Evolutionary conservation across 2,329 filamentous ascomycete genomes (phyloP), one percentile per base, ranked within the genome.

Genomic region (Clarireedia paspali): DNA sequence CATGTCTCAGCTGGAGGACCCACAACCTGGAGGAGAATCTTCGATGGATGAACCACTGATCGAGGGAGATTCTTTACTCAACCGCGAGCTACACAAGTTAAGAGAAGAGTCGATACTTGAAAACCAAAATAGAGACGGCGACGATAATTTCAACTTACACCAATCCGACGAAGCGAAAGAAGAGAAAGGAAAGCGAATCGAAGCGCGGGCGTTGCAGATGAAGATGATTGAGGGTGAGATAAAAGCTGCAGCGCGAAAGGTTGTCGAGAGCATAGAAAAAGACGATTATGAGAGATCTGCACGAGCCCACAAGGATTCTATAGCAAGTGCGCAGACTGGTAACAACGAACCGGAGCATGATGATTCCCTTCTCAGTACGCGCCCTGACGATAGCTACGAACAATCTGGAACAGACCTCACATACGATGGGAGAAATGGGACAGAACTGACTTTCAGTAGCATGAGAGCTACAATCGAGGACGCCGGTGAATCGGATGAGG

Each of bases 201-300:
- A 55, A 45, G 64, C 57, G 9, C 60, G 63, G 55, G 59, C 63
- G 42, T 59, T 58, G 3, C 65, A 66, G 26, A 57, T 67, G 5
- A 60, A 65, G 17, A 56, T 62, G 5, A 78, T 79, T 2, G 76
- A 81, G 61, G 77, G 75, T 6, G 69, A 79, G 38, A 81, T 82
- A 57, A 76, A 80, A 34, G 75, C 74, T 24, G 78, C 78, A 0
- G 78, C 78, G 1, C 71, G 74, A 50, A 76, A 76, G 23, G 77
- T 81, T 14, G 72, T 80, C 9, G 74, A 73, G 2, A 74, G 73
- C 42, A 73, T 79, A 15, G 74, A 76, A 54, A 64, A 71, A 38
- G 69, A 73, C 39, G 67, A 65, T 53, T 70, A 9, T 36, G 9
- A 5, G 4, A 26, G 39, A 40, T 14, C 40, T 14, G 20, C 60